Conservation (phyloP, 2,329 filamentous ascomycete species). For the Torrubiellomyces zombiae region DNA sequence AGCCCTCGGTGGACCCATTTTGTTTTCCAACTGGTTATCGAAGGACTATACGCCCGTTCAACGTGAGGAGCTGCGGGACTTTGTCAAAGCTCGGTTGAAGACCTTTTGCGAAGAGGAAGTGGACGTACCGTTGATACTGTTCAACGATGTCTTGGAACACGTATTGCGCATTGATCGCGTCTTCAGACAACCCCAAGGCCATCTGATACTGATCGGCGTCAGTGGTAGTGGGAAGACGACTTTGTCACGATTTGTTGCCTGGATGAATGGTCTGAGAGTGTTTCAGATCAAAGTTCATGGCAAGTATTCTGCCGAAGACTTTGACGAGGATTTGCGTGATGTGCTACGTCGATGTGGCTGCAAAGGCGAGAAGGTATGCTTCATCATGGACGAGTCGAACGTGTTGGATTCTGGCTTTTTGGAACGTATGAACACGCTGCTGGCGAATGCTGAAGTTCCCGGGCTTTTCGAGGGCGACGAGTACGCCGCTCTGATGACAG, state of each 20-base stretch:
- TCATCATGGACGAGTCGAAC: constrained; percentile 99
- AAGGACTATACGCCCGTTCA: constrained; percentile 98
- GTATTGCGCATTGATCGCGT: constrained; percentile 96
- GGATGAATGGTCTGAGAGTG: constrained; percentile 98
- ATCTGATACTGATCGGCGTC: constrained; percentile 95
- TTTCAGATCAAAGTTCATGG: constrained; percentile 99
- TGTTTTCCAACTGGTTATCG: constrained; percentile 98
- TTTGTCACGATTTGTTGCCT: constrained; percentile 90
- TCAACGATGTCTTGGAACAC: constrained; percentile 97
- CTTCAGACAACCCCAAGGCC: constrained; percentile 93
- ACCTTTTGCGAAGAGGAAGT: constrained; percentile 99
- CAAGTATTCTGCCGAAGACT: constrained; percentile 95
- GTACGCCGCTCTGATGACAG: constrained; percentile 95
- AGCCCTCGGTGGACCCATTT: constrained; percentile 78
- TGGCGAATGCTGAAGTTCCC: constrained; percentile 98
- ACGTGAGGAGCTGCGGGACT: constrained; percentile 85
- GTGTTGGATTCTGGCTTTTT: constrained; percentile 97
- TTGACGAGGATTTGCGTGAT: constrained; percentile 90
- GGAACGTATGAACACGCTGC: constrained; percentile 95
- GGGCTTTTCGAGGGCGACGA: constrained; percentile 99
- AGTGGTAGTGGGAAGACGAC: constrained; percentile 98
- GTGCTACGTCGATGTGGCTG: constrained; percentile 88
- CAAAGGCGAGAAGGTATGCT: constrained; percentile 98
- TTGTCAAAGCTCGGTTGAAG: constrained; percentile 89
- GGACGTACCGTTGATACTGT: constrained; percentile 94